Evolutionary conservation across 345 rosid genomes (phyloP).

Genomic region (Eucalyptus regnans): DNA sequence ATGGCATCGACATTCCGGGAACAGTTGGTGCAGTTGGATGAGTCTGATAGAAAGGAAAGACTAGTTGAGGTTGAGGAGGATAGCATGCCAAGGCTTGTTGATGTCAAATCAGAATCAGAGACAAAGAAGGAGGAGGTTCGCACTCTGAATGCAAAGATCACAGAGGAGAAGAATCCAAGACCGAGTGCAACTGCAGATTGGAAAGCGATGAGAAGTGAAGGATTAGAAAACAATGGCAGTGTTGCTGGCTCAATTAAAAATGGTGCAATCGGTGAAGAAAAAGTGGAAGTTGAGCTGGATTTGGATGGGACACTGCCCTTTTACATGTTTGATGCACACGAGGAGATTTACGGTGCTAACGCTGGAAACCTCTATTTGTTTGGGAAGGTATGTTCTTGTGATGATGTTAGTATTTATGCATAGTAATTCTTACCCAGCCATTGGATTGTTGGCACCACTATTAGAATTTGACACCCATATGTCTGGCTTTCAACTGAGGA

Average conservation of each 20-base stretch:
- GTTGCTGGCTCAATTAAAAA: constrained; percentile 4
- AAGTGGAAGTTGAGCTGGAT: constrained; percentile 62
- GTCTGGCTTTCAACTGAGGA: not conserved
- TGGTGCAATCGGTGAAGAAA: constrained; percentile 18
- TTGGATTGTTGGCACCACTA: not conserved
- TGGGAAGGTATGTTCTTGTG: constrained; percentile 57
- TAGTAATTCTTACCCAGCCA: not conserved
- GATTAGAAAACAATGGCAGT: constrained; percentile 4
- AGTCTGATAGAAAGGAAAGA: not conserved
- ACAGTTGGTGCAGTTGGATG: not conserved
- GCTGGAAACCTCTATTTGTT: constrained; percentile 76
- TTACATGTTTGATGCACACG: constrained; percentile 73
- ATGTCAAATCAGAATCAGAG: constrained; percentile 17
- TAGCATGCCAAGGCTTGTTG: constrained; percentile 2
- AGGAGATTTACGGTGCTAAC: constrained; percentile 74
- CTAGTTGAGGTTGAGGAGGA: constrained; percentile 1
- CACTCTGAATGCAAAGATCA: constrained; percentile 65
- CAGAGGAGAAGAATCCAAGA: constrained; percentile 47
- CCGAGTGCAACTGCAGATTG: constrained; percentile 82
- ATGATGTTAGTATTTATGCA: not conserved
- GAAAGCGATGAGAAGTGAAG: constrained; percentile 49
- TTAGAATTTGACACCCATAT: not conserved
- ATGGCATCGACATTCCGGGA: not conserved
- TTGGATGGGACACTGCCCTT: constrained; percentile 61
- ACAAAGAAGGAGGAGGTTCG: constrained; percentile 16